phyloP scores from a whole-genome alignment of 164 flowering plant genomes.

The Berberis thunbergii region DNA sequence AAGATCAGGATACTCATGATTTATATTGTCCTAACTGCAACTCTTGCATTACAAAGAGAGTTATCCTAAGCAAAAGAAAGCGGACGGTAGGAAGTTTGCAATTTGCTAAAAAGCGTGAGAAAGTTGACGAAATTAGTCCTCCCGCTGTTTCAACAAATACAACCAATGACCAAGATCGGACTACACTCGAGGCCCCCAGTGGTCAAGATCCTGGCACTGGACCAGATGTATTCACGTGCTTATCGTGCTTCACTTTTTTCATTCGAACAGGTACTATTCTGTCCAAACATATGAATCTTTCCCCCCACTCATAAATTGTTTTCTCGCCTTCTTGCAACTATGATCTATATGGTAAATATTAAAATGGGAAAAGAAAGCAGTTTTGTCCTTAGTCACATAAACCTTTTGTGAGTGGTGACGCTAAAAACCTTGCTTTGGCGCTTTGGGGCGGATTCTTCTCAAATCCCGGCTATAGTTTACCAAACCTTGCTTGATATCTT shows the following conservation, averaged over 20 bases:
- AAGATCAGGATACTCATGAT: conserved; percentile 78
- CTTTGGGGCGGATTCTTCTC: too few species aligned
- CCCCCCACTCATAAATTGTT: too few species aligned
- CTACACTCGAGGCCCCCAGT: neutral
- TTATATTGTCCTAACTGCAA: conserved; percentile 74
- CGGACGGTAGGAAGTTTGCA: conserved; percentile 15
- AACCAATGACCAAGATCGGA: too few species aligned
- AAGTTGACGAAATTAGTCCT: conserved; percentile 12
- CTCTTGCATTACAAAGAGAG: conserved; percentile 67
- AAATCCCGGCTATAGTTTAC: too few species aligned
- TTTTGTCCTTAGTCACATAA: too few species aligned
- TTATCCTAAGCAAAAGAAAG: conserved; percentile 58
- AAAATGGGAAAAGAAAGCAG: too few species aligned
- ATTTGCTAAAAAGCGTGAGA: conserved; percentile 25
- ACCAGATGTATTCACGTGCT: conserved; percentile 56
- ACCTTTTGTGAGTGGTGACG: too few species aligned
- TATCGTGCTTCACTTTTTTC: conserved; percentile 70
- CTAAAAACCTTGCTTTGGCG: too few species aligned
- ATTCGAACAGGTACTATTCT: conserved; percentile 46
- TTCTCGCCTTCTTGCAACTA: too few species aligned
- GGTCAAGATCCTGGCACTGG: conserved; percentile 20
- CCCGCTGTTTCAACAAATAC: neutral
- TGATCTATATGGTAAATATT: too few species aligned
- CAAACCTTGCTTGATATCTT: too few species aligned
- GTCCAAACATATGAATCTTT: neutral